Base-by-base conservation (phyloP, 352 stramenopile species). In the Phytophthora cactorum region DNA sequence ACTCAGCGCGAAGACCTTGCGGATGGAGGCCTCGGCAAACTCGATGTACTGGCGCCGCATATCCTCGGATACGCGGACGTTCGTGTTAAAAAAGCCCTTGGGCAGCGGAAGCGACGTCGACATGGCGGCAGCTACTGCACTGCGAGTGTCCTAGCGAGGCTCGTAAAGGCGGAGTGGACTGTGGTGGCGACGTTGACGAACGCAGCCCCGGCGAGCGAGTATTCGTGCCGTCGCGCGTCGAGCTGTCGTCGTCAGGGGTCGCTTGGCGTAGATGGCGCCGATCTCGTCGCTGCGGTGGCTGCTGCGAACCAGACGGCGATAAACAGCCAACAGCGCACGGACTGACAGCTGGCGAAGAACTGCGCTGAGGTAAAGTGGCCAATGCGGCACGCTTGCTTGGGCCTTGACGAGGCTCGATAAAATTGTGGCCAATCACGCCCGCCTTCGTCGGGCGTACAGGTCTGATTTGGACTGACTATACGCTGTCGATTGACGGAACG, bases 1-100 rank as follows among this genome's bases (percentile, higher is more conserved):
- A 59, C 76, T 90, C 29, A 95, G 76, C 57, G 86, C 86, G 69
- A 93, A 93, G 41, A 93, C 82, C 63, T 93, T 90, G 61, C 85
- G 85, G 63, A 93, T 90, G 25, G 85, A 92, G n/a, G 77, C 72
- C 75, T 93, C 85, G 34, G 85, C 86, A 53, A 84, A 92, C 72
- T 92, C 84, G 28, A 92, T 84, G 75, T 93, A 93, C 60, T 91
- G 82, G 9, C 75, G 79, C 6, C 85, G 84, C 73, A 81, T 77
- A 47, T 91, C 84, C 55, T 95, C 87, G 15, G 82, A 88, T 53
- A 92, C 77, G 38, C 70, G 77, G 52, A 77, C 57, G 46, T 81
- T 89, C 51, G 84, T 82, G 54, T 88, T 81, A 68, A 95, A 95
- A 69, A 92, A 95, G 47, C 79, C 82, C 47, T 79, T 83, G 43